phyloP scores from a whole-genome alignment of 306 rosid species.

The Medicago truncatula region DNA sequence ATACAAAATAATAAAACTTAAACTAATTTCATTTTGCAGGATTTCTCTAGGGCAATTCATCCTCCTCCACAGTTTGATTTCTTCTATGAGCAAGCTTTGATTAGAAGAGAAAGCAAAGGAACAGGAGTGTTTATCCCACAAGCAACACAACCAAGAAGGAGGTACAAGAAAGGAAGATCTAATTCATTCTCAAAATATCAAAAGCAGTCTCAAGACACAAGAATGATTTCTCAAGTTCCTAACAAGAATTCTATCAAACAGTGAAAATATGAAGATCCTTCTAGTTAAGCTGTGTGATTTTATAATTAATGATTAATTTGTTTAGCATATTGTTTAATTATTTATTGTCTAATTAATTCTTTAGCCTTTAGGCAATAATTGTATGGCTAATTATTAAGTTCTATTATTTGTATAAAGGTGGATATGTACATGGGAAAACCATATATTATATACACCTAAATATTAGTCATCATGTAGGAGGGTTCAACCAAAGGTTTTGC shows the following conservation, averaged over 20 bases:
- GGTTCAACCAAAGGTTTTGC: slow-evolving; percentile 57
- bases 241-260: slow-evolving; percentile 54
- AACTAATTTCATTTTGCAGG: slow-evolving; percentile 51
- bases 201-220: slow-evolving; percentile 60
- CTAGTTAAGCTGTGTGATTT: slow-evolving; percentile 15
- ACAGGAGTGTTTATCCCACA: slow-evolving; percentile 96
- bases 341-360: slow-evolving; percentile 44
- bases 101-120: slow-evolving; percentile 87
- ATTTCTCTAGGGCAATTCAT: slow-evolving; percentile 56
- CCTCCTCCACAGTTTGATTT: slow-evolving; percentile 63
- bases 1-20: not conserved
- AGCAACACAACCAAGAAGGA: slow-evolving; percentile 74
- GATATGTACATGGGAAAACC: slow-evolving; percentile 57
- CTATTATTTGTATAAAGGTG: slow-evolving; percentile 43
- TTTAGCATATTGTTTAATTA: slow-evolving; percentile 34
- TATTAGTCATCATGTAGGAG: slow-evolving; percentile 47
- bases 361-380: slow-evolving; percentile 60
- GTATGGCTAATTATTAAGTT: slow-evolving; percentile 38
- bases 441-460: slow-evolving; percentile 35
- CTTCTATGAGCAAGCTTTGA: slow-evolving; percentile 55
- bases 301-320: slow-evolving; percentile 41
- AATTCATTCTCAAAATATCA: slow-evolving; percentile 60
- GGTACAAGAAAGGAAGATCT: slow-evolving; percentile 65
- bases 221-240: slow-evolving; percentile 59
- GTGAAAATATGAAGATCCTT: slow-evolving; percentile 44